Evolutionary conservation across 1,284 basidiomycete species (phyloP), one percentile per base, ranked within the genome.

Genomic region (Ceratobasidium theobromae): DNA sequence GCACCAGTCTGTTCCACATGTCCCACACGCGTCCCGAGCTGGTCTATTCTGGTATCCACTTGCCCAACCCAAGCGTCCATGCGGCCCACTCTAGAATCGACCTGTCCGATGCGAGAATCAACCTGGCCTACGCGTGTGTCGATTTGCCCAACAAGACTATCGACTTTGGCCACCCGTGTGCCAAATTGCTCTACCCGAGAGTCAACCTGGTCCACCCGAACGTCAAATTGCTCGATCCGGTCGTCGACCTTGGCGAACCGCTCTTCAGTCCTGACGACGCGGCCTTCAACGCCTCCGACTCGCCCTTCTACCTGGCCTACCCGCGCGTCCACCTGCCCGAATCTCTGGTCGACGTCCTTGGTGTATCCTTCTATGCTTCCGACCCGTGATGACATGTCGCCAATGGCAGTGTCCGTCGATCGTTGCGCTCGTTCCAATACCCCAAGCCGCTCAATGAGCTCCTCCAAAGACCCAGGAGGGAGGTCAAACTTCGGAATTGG

Each of bases 381-480:
- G 28, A 60, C 27, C 23, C 81, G 79, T 14, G 79, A 79, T 12
- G 78, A 72, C 33, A 88, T 72, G 23, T 88, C 85, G 11, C 58
- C 68, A n/a, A 48, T 62, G 12, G 49, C 33, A 12, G 57, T 60
- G 23, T 60, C 57, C 4, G 57, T 49, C 12, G 57, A 60, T 3
- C 57, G 57, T 27, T 60, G 57, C 0, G 75, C 74, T 0, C 69
- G 60, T 52, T 80, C 79, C 46, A 80, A 71, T 2, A 71, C 67
- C 1, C 74, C 70, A 2, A 95, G 77, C 9, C 93, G 85, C 0
- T 80, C 78, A 2, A 87, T 79, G 21, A 95, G 78, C 68, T 91
- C 91, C 4, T 85, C 82, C 52, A 93, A 78, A 71, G 89, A 83
- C 11, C 81, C 80, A 1, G 86, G 84, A 4, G 89, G 88, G 4